Evolutionary conservation across 2,329 filamentous ascomycete genomes (phyloP), one percentile per base, ranked within the genome.

Genomic region (Pseudogymnoascus sp.): DNA sequence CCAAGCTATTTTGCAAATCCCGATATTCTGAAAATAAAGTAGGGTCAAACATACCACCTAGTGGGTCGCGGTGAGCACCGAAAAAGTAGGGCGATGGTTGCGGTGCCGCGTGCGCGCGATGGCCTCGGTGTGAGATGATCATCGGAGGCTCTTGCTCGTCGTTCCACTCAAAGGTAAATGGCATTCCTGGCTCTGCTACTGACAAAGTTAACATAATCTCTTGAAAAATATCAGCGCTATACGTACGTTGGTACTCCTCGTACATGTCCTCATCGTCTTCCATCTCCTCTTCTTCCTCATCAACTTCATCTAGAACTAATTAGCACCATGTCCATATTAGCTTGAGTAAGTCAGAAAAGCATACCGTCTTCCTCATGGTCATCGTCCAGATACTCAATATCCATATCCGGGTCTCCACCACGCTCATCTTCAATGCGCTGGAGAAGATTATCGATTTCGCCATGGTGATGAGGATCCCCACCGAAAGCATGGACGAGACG

Each of bases 211-310:
- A 19, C n/a, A 63, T 28, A 14, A 13, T 21, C 21, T 23, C 34
- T 31, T 7, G 10, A 19, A 11, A 36, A 37, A 16, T 11, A 31
- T 41, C 41, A 34, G 16, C 16, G 10, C 10, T 23, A 25, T 60
- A 79, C 81, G 76, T 78, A 85, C 83, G 78, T 65, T 82, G 79
- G 74, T 83, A 85, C 34, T 81, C 81, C 65, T 86, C 84, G 66
- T 85, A 87, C 65, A 83, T 78, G 70, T 85, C 86, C 63, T 86
- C 83, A 19, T 85, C 84, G 61, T 91, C 89, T 51, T 87, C 87
- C 69, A 89, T 83, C 14, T 86, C 85, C 31, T 86, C 85, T 21
- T 88, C 85, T 48, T 88, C 87, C 43, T 90, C 88, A 16, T 92
- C 90, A n/a, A 81, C 81, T 67, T 54, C 61, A 65, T 66, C 39